Evolutionary conservation across 805 yeast genomes (phyloP).

Genomic region (Wickerhamomyces bovis): DNA sequence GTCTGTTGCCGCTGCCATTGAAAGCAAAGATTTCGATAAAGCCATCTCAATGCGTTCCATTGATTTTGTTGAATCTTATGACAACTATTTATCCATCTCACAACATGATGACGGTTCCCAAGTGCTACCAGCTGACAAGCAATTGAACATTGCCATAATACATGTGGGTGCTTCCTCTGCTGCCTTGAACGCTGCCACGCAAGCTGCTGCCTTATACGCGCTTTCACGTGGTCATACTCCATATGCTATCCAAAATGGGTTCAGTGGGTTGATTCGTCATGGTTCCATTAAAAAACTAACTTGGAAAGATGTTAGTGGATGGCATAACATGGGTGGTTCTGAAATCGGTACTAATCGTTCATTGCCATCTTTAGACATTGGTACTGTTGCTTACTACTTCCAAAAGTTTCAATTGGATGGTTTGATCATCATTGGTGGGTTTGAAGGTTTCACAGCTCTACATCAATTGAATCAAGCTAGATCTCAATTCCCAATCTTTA

Average conservation of each 20-base stretch:
- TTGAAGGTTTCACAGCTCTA: slow-evolving; percentile 89
- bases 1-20: slow-evolving; percentile 87
- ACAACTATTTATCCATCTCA: slow-evolving; percentile 63
- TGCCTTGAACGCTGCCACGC: slow-evolving; percentile 87
- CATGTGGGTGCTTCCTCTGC: slow-evolving; percentile 98
- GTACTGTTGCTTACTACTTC: slow-evolving; percentile 88
- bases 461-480: slow-evolving; percentile 78
- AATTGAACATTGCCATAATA: slow-evolving; percentile 74
- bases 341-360: slow-evolving; percentile 95
- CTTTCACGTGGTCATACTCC: slow-evolving; percentile 86
- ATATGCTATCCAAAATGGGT: slow-evolving; percentile 90
- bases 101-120: slow-evolving; percentile 62
- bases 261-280: slow-evolving; percentile 84
- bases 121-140: slow-evolving; percentile 50
- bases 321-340: slow-evolving; percentile 90
- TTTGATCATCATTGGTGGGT: slow-evolving; percentile 88
- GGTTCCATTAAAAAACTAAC: slow-evolving; percentile 69
- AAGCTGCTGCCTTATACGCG: slow-evolving; percentile 87
- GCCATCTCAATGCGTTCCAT: slow-evolving; percentile 87
- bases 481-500: slow-evolving; percentile 75
- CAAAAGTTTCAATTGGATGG: slow-evolving; percentile 88
- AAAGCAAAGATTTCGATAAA: slow-evolving; percentile 66
- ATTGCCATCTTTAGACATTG: slow-evolving; percentile 75
- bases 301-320: slow-evolving; percentile 85
- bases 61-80: slow-evolving; percentile 76